These are phyloP conservation scores for Pleurotus cornucopiae DNA, from an alignment of 768 basidiomycete species.

Conservation along the genomic window DNA sequence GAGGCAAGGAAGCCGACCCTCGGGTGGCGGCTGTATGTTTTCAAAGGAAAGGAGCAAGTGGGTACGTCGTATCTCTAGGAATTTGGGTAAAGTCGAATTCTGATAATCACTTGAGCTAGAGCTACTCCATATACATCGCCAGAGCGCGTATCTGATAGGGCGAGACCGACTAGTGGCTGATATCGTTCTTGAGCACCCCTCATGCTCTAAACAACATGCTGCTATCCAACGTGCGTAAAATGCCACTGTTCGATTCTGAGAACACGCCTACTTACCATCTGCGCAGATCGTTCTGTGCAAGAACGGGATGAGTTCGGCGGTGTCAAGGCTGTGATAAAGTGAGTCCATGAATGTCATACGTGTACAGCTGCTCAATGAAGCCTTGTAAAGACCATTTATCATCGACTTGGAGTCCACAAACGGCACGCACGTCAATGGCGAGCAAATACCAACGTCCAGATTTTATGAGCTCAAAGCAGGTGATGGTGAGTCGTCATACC, in stretches of 20 bases:
- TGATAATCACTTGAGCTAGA: slow-evolving; percentile 41
- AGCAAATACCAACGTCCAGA: slow-evolving; percentile 77
- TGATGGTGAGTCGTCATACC: slow-evolving; percentile 59
- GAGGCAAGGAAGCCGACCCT: slow-evolving; percentile 90
- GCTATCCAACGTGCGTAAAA: slow-evolving; percentile 81
- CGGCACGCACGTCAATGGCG: slow-evolving; percentile 87
- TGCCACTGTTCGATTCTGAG: not conserved
- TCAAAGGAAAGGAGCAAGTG: slow-evolving; percentile 90
- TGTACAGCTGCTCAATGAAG: not conserved
- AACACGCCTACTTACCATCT: not conserved
- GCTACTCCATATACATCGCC: slow-evolving; percentile 85
- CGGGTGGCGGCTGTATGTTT: slow-evolving; percentile 95
- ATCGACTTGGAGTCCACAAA: slow-evolving; percentile 99
- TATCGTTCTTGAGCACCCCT: slow-evolving; percentile 91
- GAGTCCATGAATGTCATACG: slow-evolving; percentile 22
- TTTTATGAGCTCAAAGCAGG: slow-evolving; percentile 80
- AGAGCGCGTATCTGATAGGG: slow-evolving; percentile 93
- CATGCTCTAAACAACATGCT: slow-evolving; percentile 97
- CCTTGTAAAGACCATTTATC: slow-evolving; percentile 73
- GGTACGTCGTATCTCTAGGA: slow-evolving; percentile 49
- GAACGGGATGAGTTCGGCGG: slow-evolving; percentile 87
- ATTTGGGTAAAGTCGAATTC: not conserved
- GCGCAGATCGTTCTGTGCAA: slow-evolving; percentile 72
- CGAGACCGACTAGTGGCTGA: slow-evolving; percentile 83
- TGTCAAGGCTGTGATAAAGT: slow-evolving; percentile 82